These are phyloP conservation scores for Claviceps humidiphila DNA, from an alignment of 2,329 filamentous ascomycete genomes.

Conservation along the genomic window DNA sequence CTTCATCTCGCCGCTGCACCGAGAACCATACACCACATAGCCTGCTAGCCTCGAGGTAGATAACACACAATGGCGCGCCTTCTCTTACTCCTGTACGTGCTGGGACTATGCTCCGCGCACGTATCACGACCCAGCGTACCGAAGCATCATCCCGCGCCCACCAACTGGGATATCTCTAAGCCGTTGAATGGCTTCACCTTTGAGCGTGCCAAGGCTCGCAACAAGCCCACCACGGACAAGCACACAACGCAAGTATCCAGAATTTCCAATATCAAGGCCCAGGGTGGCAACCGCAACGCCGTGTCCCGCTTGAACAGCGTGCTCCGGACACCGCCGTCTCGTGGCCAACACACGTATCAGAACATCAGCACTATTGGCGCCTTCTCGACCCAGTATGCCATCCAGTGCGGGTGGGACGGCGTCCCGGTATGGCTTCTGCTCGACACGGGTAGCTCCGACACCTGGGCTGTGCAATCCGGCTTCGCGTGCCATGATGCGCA, in stretches of 20 bases:
- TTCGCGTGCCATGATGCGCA: slow-evolving; percentile 29
- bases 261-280: slow-evolving; percentile 18
- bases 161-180: slow-evolving; percentile 20
- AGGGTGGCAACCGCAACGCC: slow-evolving; percentile 13
- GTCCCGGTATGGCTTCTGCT: slow-evolving; percentile 28
- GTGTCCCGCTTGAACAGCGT: slow-evolving; percentile 17
- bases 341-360: slow-evolving; percentile 16
- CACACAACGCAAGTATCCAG: slow-evolving; percentile 19
- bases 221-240: slow-evolving; percentile 15
- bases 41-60: background rate
- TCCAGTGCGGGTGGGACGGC: slow-evolving; percentile 27
- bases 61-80: background rate
- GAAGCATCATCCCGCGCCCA: background rate
- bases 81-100: background rate
- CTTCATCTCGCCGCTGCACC: too few relatives aligned
- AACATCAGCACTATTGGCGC: slow-evolving; percentile 25
- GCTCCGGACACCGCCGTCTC: slow-evolving; percentile 8
- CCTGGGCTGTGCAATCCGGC: slow-evolving; percentile 29
- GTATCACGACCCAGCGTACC: background rate
- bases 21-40: too few relatives aligned
- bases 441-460: slow-evolving; percentile 39
- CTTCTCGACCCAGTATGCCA: slow-evolving; percentile 29
- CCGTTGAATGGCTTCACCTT: slow-evolving; percentile 26
- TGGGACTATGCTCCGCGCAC: slow-evolving; percentile 5
- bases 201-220: slow-evolving; percentile 18